These are phyloP conservation scores for Diutina pseudorugosa DNA, from an alignment of 1,139 yeast species.

Conservation along the genomic window DNA sequence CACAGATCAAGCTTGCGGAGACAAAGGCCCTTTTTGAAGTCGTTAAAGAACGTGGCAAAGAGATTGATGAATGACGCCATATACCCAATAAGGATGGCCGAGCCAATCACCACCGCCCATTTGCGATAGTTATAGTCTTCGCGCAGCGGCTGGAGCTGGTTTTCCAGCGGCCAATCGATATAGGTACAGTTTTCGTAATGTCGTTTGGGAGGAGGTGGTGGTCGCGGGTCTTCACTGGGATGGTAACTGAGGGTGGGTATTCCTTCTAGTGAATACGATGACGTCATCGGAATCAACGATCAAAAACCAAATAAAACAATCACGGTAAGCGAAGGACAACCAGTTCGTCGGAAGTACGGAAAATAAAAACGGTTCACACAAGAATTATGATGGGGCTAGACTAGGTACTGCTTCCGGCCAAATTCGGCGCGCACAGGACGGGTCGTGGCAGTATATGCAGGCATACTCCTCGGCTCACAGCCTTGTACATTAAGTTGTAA, in stretches of 20 bases:
- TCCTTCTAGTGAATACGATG: neutral
- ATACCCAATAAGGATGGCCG: slow-evolving; percentile 48
- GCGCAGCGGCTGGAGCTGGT: neutral
- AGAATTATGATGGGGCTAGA: neutral
- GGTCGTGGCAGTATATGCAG: neutral
- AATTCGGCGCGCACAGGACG: neutral
- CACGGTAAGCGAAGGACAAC: neutral
- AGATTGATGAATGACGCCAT: slow-evolving; percentile 50
- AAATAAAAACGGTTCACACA: neutral
- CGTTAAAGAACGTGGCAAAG: slow-evolving; percentile 50
- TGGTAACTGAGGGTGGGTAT: neutral
- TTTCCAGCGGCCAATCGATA: neutral
- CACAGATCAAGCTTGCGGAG: slow-evolving; percentile 24
- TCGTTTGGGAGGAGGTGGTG: neutral
- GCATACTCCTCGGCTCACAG: neutral
- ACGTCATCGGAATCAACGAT: neutral
- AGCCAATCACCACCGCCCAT: slow-evolving; percentile 48
- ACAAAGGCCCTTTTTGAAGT: slow-evolving; percentile 39
- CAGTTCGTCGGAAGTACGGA: neutral
- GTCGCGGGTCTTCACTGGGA: neutral
- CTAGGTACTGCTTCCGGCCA: neutral
- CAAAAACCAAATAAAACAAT: too few relatives aligned
- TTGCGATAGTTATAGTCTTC: slow-evolving; percentile 11
- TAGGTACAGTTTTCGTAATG: neutral
- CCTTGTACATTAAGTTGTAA: too few relatives aligned